Evolutionary conservation across 257 asterid species (phyloP).

Genomic region (Ligustrum vulgare): DNA sequence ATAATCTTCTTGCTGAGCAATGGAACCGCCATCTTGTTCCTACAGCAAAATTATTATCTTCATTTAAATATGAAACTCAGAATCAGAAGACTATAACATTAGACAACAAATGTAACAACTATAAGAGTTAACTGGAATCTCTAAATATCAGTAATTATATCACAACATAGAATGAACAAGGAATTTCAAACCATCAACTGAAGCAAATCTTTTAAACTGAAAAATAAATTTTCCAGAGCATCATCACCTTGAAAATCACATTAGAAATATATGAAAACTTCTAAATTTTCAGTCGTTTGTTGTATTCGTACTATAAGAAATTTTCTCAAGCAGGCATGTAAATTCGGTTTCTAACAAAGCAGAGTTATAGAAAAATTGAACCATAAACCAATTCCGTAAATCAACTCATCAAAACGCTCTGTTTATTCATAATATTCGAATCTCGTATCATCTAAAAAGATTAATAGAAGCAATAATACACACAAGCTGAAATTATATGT

Average conservation of each 20-base stretch:
- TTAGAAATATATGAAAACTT: too few species aligned
- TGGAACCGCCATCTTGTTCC: constrained; percentile 38
- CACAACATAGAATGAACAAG: not conserved
- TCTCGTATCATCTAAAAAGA: not conserved
- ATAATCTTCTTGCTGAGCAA: constrained; percentile 44
- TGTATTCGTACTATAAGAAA: not conserved
- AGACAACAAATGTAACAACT: not conserved
- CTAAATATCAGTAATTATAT: not conserved
- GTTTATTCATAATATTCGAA: not conserved
- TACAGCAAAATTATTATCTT: constrained; percentile 1
- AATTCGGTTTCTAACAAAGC: not conserved
- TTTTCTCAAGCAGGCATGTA: not conserved
- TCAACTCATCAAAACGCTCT: not conserved
- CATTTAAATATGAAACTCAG: not conserved
- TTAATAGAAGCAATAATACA: not conserved
- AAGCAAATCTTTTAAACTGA: not conserved
- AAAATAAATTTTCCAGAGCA: not conserved
- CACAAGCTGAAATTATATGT: not conserved
- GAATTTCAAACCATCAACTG: not conserved
- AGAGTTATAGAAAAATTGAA: not conserved
- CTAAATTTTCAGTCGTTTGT: not conserved
- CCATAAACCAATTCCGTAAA: not conserved
- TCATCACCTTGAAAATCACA: not conserved
- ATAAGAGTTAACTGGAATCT: not conserved
- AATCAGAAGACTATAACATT: not conserved